phyloP scores from a whole-genome alignment of 179 eudicot genomes.

The Amaranthus tricolor region DNA sequence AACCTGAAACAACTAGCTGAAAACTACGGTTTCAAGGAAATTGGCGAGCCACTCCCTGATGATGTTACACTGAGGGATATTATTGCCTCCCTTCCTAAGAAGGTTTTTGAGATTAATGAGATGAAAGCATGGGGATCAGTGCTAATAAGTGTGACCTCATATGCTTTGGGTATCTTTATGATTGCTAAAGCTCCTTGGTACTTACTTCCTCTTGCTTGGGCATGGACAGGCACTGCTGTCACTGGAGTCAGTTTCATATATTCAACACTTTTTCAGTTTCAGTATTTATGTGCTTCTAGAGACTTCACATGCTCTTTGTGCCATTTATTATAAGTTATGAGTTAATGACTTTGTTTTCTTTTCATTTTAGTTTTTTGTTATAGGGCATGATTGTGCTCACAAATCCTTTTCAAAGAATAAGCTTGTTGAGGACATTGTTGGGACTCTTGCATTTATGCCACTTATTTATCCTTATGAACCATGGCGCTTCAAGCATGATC shows the following conservation, averaged over 20 bases:
- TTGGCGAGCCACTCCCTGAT: slow-evolving; percentile 85
- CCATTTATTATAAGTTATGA: neutral
- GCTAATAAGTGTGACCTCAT: slow-evolving; percentile 67
- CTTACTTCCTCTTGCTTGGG: slow-evolving; percentile 97
- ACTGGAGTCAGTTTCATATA: slow-evolving; percentile 69
- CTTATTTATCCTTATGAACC: slow-evolving; percentile 96
- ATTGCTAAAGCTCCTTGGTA: slow-evolving; percentile 90
- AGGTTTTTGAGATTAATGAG: slow-evolving; percentile 94
- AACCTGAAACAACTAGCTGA: slow-evolving; percentile 59
- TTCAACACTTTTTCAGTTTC: neutral
- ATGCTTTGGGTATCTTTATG: slow-evolving; percentile 77
- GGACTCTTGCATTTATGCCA: slow-evolving; percentile 89
- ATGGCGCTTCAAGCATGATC: slow-evolving; percentile 98
- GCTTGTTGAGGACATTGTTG: slow-evolving; percentile 89
- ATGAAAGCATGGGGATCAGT: slow-evolving; percentile 84
- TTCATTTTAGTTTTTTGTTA: slow-evolving; percentile 76
- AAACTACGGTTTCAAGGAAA: slow-evolving; percentile 81
- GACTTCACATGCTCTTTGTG: neutral
- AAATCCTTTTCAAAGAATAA: slow-evolving; percentile 93
- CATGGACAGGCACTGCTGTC: slow-evolving; percentile 93
- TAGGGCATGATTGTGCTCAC: slow-evolving; percentile 99
- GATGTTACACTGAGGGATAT: slow-evolving; percentile 69
- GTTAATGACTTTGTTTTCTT: slow-evolving; percentile 14
- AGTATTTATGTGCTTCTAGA: neutral
- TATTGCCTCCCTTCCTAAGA: slow-evolving; percentile 56